Conservation (phyloP, 371 early-diverging fungal genomes). For the Cokeromyces recurvatus region DNA sequence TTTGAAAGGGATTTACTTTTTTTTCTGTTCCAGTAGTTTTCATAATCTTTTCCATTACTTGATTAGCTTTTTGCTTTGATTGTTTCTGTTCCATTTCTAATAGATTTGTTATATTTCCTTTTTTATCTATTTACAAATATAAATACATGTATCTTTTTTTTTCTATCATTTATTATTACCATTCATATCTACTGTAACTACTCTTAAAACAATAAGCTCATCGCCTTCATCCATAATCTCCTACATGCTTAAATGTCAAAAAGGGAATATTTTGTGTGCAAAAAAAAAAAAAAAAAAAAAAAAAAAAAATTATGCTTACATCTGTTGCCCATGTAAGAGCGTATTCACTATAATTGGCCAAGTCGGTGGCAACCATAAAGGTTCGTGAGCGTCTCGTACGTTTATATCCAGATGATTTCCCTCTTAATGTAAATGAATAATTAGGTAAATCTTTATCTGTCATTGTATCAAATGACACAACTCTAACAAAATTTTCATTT, state of each 20-base stretch:
- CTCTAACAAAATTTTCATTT: conserved; percentile 34
- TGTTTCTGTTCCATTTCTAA: conserved; percentile 42
- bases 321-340: conserved; percentile 56
- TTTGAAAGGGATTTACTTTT: conserved; percentile 10
- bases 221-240: conserved; percentile 60
- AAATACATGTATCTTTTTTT: too few species aligned
- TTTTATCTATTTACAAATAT: conserved; percentile 31
- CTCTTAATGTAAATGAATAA: conserved; percentile 55
- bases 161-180: conserved; percentile 15
- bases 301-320: too few species aligned
- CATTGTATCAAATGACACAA: conserved; percentile 59
- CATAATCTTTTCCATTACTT: conserved; percentile 50
- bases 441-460: conserved; percentile 49
- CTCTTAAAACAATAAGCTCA: conserved; percentile 51
- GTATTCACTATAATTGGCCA: conserved; percentile 56
- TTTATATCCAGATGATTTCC: conserved; percentile 46
- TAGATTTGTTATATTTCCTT: conserved; percentile 21
- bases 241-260: too few species aligned
- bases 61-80: conserved; percentile 45
- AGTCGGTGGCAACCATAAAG: conserved; percentile 58
- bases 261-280: too few species aligned
- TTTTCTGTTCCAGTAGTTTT: conserved; percentile 17
- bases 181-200: conserved; percentile 40
- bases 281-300: too few species aligned
- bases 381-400: conserved; percentile 46